Conservation (phyloP, 2,329 filamentous ascomycete species). For the Fusarium sp. region DNA sequence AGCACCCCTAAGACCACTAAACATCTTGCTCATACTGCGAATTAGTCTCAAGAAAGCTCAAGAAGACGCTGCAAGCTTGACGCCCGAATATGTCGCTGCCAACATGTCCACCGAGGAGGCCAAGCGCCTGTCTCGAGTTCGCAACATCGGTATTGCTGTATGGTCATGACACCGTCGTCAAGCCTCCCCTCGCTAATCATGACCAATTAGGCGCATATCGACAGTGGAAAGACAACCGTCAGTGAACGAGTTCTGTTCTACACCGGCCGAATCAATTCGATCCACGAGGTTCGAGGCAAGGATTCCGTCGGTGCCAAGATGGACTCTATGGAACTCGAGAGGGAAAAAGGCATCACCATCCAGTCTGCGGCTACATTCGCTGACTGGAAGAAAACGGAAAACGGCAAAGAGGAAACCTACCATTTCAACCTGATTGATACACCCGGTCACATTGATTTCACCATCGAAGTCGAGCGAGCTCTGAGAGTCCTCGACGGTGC, state of each 20-base stretch:
- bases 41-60: conserved; percentile 65
- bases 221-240: conserved; percentile 96
- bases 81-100: conserved; percentile 74
- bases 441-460: conserved; percentile 98
- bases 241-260: conserved; percentile 98
- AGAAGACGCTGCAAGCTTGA: conserved; percentile 65
- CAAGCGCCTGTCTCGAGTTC: conserved; percentile 81
- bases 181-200: conserved; percentile 32
- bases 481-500: conserved; percentile 95
- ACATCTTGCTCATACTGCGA: conserved; percentile 31
- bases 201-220: conserved; percentile 84
- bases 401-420: conserved; percentile 89
- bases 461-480: conserved; percentile 97
- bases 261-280: conserved; percentile 94
- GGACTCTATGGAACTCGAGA: conserved; percentile 99
- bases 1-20: not conserved
- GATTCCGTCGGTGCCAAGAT: conserved; percentile 98
- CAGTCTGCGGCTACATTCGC: conserved; percentile 98
- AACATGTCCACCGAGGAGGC: conserved; percentile 86
- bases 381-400: conserved; percentile 91
- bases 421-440: conserved; percentile 99
- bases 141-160: conserved; percentile 98
- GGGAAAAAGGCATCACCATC: conserved; percentile 99
- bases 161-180: conserved; percentile 33
- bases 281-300: conserved; percentile 96